Conservation (phyloP, 1,284 basidiomycete genomes). For the Amylostereum chailletii region DNA sequence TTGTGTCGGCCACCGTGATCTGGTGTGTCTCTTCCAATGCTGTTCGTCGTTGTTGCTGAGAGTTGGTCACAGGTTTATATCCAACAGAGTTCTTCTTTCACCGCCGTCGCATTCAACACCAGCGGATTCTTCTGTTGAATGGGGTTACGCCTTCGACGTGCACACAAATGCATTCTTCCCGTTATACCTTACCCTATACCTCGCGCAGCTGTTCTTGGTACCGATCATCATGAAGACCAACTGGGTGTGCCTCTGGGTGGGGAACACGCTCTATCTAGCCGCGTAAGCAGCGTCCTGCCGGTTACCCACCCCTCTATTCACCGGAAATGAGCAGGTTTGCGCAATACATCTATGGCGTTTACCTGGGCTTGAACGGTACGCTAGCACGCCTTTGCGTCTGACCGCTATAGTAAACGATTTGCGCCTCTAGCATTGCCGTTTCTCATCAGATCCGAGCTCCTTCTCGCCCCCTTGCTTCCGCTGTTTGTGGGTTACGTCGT, state of each 20-base stretch:
- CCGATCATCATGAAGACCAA: constrained; percentile 76
- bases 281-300: constrained; percentile 40
- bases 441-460: constrained; percentile 77
- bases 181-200: constrained; percentile 79
- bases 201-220: constrained; percentile 78
- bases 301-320: neutral
- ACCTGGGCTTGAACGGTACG: constrained; percentile 78
- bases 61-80: constrained; percentile 45
- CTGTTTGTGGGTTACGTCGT: constrained; percentile 79
- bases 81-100: constrained; percentile 64
- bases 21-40: constrained; percentile 42
- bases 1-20: constrained; percentile 66
- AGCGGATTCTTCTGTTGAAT: constrained; percentile 73
- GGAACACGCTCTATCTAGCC: constrained; percentile 85
- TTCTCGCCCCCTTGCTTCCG: constrained; percentile 80
- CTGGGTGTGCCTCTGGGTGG: constrained; percentile 89
- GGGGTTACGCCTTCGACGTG: constrained; percentile 91
- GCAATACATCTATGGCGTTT: constrained; percentile 87
- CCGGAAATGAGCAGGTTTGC: constrained; percentile 44
- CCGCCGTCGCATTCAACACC: constrained; percentile 67
- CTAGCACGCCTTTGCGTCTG: constrained; percentile 1
- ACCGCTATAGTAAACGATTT: constrained; percentile 4
- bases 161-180: constrained; percentile 95
- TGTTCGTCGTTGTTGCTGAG: neutral
- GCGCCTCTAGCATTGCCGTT: constrained; percentile 74